Evolutionary conservation across 768 basidiomycete species (phyloP).

Genomic region (Russula lepida): DNA sequence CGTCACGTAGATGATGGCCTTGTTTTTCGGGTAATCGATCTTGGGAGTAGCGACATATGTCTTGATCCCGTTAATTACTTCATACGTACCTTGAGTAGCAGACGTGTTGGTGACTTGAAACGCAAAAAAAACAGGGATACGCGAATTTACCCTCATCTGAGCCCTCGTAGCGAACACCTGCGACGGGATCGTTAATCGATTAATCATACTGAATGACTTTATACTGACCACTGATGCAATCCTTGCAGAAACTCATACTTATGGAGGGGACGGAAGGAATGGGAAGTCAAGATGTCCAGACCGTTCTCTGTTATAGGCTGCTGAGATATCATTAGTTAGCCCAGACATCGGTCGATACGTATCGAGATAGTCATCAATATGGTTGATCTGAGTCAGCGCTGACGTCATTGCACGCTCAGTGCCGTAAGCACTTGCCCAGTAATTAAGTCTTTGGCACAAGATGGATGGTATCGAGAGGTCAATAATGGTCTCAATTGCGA

Average conservation of each 20-base stretch:
- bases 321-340: too few species aligned
- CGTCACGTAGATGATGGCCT: conserved; percentile 35
- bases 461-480: too few species aligned
- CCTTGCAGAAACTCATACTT: background rate
- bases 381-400: too few species aligned
- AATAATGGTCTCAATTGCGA: too few species aligned
- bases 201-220: background rate
- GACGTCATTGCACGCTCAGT: too few species aligned
- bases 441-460: too few species aligned
- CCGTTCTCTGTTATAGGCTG: too few species aligned
- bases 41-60: conserved; percentile 36
- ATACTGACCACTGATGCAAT: background rate
- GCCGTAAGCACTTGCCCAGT: too few species aligned
- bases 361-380: too few species aligned
- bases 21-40: conserved; percentile 33
- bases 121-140: background rate
- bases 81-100: conserved; percentile 26
- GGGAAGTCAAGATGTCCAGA: too few species aligned
- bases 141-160: conserved; percentile 27
- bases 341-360: too few species aligned
- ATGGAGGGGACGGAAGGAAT: background rate
- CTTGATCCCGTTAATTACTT: conserved; percentile 30
- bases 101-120: background rate
- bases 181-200: background rate
- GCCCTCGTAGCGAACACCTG: conserved; percentile 33